Conservation (phyloP, 306 rosid species). For the Lathyrus aphaca region DNA sequence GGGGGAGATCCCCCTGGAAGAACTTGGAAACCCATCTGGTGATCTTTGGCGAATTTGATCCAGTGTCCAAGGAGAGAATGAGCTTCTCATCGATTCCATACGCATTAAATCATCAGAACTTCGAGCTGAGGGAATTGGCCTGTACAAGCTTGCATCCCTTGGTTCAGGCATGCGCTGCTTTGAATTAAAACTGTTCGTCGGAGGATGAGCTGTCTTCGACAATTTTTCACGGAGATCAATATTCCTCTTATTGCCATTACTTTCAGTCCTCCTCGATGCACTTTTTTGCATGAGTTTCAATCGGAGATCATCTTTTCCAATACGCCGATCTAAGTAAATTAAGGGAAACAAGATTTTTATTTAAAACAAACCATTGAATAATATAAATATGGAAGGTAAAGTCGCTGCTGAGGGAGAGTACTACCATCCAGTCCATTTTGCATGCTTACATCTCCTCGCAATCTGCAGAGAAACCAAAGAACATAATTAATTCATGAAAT, state of each 20-base stretch:
- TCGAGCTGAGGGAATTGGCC: conserved; percentile 62
- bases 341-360: conserved; percentile 32
- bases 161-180: conserved; percentile 49
- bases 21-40: conserved; percentile 49
- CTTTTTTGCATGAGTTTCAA: conserved; percentile 77
- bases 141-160: conserved; percentile 51
- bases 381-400: conserved; percentile 37
- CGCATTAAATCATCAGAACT: conserved; percentile 64
- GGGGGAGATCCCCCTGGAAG: conserved; percentile 52
- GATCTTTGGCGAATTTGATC: conserved; percentile 68
- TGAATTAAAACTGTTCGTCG: conserved; percentile 37
- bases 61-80: conserved; percentile 79
- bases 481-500: conserved; percentile 19
- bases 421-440: conserved; percentile 61
- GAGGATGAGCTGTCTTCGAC: conserved; percentile 56
- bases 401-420: conserved; percentile 45
- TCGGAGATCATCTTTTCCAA: conserved; percentile 84
- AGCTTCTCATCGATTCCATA: conserved; percentile 64
- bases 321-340: conserved; percentile 47
- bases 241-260: conserved; percentile 53
- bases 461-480: conserved; percentile 59
- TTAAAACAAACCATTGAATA: conserved; percentile 18
- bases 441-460: conserved; percentile 57
- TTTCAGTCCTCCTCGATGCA: conserved; percentile 52
- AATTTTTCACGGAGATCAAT: conserved; percentile 89